Percentiles rank a stretch among this genome's conserved stretches.
These are phyloP conservation scores for Diversispora eburnea DNA, from an alignment of 192 early-diverging fungal genomes.

Conservation along the genomic window DNA sequence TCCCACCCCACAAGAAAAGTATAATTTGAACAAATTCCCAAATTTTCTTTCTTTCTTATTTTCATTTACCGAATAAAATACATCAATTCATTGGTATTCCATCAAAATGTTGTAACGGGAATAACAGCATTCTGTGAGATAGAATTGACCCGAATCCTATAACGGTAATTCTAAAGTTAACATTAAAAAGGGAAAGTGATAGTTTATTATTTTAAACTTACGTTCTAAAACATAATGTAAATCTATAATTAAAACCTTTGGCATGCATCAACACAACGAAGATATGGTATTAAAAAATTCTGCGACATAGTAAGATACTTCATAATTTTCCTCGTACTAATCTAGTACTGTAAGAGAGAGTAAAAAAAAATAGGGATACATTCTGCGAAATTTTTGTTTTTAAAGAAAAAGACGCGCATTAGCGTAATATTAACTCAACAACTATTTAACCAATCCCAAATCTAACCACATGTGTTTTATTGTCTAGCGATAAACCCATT, in stretches of 20 bases:
- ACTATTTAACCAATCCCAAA: too few relatives aligned
- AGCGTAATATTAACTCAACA: too few relatives aligned
- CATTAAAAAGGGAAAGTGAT: background rate
- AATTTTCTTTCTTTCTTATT: constrained; percentile 32
- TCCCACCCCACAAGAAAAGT: constrained; percentile 36
- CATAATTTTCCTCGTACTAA: constrained; percentile 72
- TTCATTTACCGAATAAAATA: constrained; percentile 36
- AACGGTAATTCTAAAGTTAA: constrained; percentile 21
- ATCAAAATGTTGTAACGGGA: constrained; percentile 36
- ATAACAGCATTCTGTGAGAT: constrained; percentile 36
- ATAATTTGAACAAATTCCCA: constrained; percentile 34
- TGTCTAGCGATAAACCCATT: too few relatives aligned
- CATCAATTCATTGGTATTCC: constrained; percentile 37
- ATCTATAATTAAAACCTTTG: constrained; percentile 33
- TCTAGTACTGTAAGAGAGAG: constrained; percentile 24
- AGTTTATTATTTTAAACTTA: background rate
- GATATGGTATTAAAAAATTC: constrained; percentile 67
- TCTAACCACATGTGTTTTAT: too few relatives aligned
- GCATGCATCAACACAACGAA: constrained; percentile 35
- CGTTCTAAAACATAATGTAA: constrained; percentile 35
- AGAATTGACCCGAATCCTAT: constrained; percentile 37
- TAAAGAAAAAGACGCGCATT: background rate
- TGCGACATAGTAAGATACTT: constrained; percentile 58
- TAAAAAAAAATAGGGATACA: background rate
- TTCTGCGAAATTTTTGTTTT: background rate